phyloP scores from a whole-genome alignment of 2,329 filamentous ascomycete species.

The Colletotrichum tropicale region DNA sequence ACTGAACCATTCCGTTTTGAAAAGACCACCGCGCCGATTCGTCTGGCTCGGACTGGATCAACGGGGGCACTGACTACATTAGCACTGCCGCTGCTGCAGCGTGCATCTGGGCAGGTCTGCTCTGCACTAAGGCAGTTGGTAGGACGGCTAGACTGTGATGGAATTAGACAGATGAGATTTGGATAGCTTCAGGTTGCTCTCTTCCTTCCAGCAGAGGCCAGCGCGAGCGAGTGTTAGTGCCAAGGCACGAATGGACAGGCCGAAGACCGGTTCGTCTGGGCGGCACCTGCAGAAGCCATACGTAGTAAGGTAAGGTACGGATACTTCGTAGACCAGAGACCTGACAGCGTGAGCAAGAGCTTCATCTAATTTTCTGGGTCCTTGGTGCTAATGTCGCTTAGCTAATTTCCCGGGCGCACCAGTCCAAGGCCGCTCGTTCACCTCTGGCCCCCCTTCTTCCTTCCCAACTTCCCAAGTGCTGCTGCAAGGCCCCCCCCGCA shows the following conservation, averaged over 20 bases:
- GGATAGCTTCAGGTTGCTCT: not conserved
- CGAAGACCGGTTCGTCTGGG: not conserved
- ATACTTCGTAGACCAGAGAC: not conserved
- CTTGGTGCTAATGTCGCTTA: slow-evolving; percentile 23
- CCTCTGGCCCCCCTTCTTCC: not conserved
- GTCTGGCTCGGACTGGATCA: not conserved
- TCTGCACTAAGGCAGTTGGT: not conserved
- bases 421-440: not conserved
- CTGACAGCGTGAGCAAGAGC: not conserved
- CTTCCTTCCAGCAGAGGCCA: not conserved
- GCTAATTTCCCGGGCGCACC: slow-evolving; percentile 22
- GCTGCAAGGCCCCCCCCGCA: not conserved
- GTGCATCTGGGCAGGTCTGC: not conserved
- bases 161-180: not conserved
- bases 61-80: not conserved
- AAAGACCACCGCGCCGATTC: not conserved
- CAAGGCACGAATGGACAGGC: not conserved
- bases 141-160: not conserved
- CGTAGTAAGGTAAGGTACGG: too few relatives aligned
- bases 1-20: not conserved
- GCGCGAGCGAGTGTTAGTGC: not conserved
- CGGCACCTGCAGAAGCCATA: not conserved
- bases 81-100: not conserved
- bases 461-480: not conserved
- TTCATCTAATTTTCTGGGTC: slow-evolving; percentile 19